Evolutionary conservation across 176 grass and related monocot species (phyloP), one percentile per base, ranked within the genome.

Genomic region (Poa pratensis): DNA sequence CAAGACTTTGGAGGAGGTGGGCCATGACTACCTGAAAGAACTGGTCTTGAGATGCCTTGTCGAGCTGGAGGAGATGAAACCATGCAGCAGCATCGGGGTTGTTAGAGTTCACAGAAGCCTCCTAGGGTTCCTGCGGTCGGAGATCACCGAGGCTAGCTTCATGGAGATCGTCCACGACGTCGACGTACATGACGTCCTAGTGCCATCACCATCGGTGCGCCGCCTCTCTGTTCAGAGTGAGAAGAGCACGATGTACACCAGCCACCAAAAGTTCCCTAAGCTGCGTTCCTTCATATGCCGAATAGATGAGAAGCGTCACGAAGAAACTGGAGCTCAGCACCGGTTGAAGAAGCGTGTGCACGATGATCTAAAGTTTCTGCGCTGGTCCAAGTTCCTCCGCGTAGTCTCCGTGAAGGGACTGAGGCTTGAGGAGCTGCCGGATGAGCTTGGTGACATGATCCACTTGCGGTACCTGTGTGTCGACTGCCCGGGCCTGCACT

Each of bases 1-100:
- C 17, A 83, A 58, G 40, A 75, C 26, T 62, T n/a, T 83, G 26
- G 82, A 83, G 82, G 54, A 83, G 55, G 7, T 83, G 6, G 69
- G 55, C n/a, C 54, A 63, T 0, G 40, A 11, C 16, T 83, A 64
- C 27, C 54, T 83, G 0, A 75, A 83, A 40, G 69, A 83, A 26
- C 19, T 83, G 3, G 57, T 63, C 11, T 75, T 45, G 27, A 74
- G 82, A 50, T 83, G 55, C 42, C 82, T 83, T 12, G 64, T 81
- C 3, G 63, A 54, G 45, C 7, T 69, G 12, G 26, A 50, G 30
- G 27, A 22, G 9, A 53, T 0, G 11, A 81, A 81, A 43, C 42
- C 42, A 43, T 43, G 42, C 42, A 17, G 18, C 24, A 27, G 34
- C 18, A 51, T 81, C 14, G 10, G 11, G 63, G 6, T 69, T 2